A percentile compares a stretch with the other conserved stretches of the same genome.
phyloP scores from a whole-genome alignment of 768 basidiomycete genomes.

The Pleurotus platypus region DNA sequence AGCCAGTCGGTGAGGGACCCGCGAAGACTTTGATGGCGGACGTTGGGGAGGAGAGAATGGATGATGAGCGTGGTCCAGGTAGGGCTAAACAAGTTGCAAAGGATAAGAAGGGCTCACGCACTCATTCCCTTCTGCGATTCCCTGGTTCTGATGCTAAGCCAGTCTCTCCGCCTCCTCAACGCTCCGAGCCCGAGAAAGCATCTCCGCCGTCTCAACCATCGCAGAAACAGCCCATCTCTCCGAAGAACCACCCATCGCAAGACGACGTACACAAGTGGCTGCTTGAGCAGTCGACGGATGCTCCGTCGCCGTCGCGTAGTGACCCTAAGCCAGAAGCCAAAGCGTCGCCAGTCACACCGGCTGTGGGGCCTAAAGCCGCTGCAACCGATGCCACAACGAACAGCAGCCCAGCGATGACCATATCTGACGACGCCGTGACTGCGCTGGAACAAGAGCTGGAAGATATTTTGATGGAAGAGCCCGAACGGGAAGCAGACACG shows the following conservation, averaged over 20 bases:
- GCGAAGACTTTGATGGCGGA: not conserved
- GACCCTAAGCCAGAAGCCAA: constrained; percentile 8
- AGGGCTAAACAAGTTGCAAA: constrained; percentile 10
- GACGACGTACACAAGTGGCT: constrained; percentile 63
- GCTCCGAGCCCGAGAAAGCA: constrained; percentile 1
- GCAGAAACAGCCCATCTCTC: constrained; percentile 6
- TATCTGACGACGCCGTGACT: constrained; percentile 27
- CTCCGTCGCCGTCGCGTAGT: constrained; percentile 17
- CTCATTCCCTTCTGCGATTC: constrained; percentile 1
- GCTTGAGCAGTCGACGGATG: constrained; percentile 47
- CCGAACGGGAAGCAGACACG: not conserved
- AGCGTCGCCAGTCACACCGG: constrained; percentile 19
- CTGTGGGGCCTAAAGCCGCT: constrained; percentile 12
- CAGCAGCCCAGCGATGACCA: constrained; percentile 5
- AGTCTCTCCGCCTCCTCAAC: not conserved
- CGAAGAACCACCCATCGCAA: constrained; percentile 23
- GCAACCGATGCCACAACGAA: constrained; percentile 6
- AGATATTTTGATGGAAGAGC: constrained; percentile 24
- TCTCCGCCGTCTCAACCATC: constrained; percentile 8
- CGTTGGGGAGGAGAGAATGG: not conserved
- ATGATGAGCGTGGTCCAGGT: constrained; percentile 1
- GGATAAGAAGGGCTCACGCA: constrained; percentile 9
- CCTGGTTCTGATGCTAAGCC: not conserved
- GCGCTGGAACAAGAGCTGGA: constrained; percentile 46
- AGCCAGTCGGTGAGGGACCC: not conserved